Evolutionary conservation across 2,329 filamentous ascomycete genomes (phyloP).

Genomic region (Ploettnerulaceae sp.): DNA sequence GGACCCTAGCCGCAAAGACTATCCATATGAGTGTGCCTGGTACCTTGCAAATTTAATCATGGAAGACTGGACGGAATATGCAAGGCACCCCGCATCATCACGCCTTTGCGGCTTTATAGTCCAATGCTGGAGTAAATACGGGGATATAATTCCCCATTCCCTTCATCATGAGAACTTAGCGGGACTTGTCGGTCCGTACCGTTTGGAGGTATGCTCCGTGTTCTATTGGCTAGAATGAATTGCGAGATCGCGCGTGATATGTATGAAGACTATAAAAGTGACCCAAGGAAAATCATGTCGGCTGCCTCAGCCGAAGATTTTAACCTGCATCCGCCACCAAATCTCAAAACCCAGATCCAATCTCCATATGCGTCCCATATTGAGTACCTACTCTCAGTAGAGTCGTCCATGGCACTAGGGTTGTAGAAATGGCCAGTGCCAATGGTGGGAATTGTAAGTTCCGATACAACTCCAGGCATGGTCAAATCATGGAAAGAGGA

Average conservation of each 20-base stretch:
- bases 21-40: not conserved
- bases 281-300: not conserved
- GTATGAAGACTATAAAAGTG: not conserved
- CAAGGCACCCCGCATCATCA: conserved; percentile 9
- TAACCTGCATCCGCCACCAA: conserved; percentile 1
- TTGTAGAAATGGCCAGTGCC: too few species aligned
- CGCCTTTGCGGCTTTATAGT: not conserved
- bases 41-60: not conserved
- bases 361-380: too few species aligned
- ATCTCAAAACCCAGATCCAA: not conserved
- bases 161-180: not conserved
- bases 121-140: conserved; percentile 12
- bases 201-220: not conserved
- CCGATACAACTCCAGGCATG: too few species aligned
- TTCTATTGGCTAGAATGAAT: not conserved
- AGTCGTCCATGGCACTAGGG: too few species aligned
- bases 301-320: conserved; percentile 13
- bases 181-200: conserved; percentile 14
- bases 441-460: too few species aligned
- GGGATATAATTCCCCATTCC: conserved; percentile 13
- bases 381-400: too few species aligned
- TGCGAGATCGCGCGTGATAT: conserved; percentile 5
- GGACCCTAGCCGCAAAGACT: conserved; percentile 8
- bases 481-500: too few species aligned
- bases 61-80: conserved; percentile 9